These are phyloP conservation scores for Darksidea phi DNA, from an alignment of 495 filamentous ascomycete species.

Conservation along the genomic window DNA sequence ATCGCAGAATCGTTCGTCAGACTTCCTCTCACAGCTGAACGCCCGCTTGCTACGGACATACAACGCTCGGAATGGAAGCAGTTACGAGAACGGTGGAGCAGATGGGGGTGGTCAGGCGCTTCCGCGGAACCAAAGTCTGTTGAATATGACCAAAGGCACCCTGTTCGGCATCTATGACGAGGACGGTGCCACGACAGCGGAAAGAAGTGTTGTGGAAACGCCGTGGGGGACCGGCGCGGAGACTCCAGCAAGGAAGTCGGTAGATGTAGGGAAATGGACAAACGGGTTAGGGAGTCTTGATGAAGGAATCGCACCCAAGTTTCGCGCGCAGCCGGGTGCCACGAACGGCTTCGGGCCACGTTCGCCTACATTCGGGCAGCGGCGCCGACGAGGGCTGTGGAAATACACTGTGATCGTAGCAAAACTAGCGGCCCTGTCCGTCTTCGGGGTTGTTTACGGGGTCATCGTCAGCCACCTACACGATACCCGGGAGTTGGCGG, in stretches of 20 bases:
- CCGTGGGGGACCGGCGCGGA: constrained; percentile 74
- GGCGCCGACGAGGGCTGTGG: constrained; percentile 16
- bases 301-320: constrained; percentile 18
- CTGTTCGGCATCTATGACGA: constrained; percentile 87
- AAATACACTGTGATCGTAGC: constrained; percentile 51
- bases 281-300: constrained; percentile 25
- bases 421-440: constrained; percentile 67
- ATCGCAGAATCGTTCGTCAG: constrained; percentile 12
- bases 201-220: constrained; percentile 48
- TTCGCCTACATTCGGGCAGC: not conserved
- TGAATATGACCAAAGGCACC: constrained; percentile 86
- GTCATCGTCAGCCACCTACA: constrained; percentile 81
- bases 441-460: constrained; percentile 80
- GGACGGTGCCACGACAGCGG: constrained; percentile 52
- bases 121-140: constrained; percentile 66
- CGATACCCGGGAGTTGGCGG: constrained; percentile 62
- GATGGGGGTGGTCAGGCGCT: constrained; percentile 10
- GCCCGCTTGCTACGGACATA: constrained; percentile 25
- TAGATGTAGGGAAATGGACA: constrained; percentile 8
- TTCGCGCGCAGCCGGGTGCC: constrained; percentile 2
- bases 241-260: constrained; percentile 50
- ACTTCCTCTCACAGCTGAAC: constrained; percentile 34
- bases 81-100: constrained; percentile 1
- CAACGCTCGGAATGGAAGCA: constrained; percentile 15
- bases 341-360: constrained; percentile 2